Percentiles rank a stretch among this genome's conserved stretches.
These are phyloP conservation scores for Monascus purpureus DNA, from an alignment of 495 filamentous ascomycete species.

Conservation along the genomic window DNA sequence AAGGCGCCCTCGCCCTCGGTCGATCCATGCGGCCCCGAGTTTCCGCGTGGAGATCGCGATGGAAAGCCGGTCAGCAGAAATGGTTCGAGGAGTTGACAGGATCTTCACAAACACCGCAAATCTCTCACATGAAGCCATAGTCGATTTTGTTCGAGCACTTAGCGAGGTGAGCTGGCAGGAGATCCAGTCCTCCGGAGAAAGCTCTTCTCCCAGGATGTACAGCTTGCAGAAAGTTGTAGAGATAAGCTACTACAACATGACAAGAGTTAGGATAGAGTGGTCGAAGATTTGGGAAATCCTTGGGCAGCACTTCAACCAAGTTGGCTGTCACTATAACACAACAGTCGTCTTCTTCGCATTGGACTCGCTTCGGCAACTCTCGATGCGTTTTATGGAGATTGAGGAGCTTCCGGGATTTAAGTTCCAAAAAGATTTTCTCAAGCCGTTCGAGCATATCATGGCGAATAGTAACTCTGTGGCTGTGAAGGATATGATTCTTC, in stretches of 20 bases:
- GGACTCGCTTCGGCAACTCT: constrained; percentile 85
- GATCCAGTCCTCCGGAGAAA: constrained; percentile 91
- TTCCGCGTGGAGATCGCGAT: constrained; percentile 81
- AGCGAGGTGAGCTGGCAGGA: constrained; percentile 98
- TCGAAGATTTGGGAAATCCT: constrained; percentile 92
- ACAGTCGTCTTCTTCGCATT: constrained; percentile 93
- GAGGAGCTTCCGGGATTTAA: constrained; percentile 97
- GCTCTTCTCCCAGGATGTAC: constrained; percentile 87
- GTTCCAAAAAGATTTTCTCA: constrained; percentile 98
- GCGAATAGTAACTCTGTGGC: constrained; percentile 74
- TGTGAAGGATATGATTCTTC: constrained; percentile 95
- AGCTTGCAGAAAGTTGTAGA: constrained; percentile 96
- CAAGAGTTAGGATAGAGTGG: constrained; percentile 94
- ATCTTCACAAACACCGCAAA: constrained; percentile 95
- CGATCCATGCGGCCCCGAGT: constrained; percentile 45
- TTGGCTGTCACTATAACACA: constrained; percentile 91
- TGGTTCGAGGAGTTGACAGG: constrained; percentile 81
- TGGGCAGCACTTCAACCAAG: constrained; percentile 93
- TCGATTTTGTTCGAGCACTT: constrained; percentile 88
- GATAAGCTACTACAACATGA: constrained; percentile 99
- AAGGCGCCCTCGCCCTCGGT: constrained; percentile 48
- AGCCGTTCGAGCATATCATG: constrained; percentile 96
- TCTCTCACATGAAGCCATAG: constrained; percentile 85
- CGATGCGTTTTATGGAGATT: constrained; percentile 97
- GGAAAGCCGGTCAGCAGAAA: constrained; percentile 81